Base-by-base conservation (phyloP, 2,329 filamentous ascomycete species). In the Trematosphaeria pertusa region DNA sequence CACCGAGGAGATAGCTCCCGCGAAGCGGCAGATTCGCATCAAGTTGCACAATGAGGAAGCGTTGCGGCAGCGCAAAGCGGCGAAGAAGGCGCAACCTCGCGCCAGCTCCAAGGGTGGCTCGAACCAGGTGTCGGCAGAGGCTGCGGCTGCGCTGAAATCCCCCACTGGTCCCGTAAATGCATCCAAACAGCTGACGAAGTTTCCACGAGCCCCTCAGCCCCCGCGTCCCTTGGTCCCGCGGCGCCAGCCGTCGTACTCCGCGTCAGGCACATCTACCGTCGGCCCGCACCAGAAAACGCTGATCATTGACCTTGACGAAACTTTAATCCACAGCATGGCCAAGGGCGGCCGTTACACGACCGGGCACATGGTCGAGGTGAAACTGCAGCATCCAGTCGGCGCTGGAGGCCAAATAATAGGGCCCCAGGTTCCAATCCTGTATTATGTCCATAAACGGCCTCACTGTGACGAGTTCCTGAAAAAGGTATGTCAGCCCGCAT, bases 331-430 rank as follows among this genome's bases (percentile, higher is more conserved):
- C 79, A 97, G 91, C 73, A 91, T 97, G 82, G 92, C 93, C 50
- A 97, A 97, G 71, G 94, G 94, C 21, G 92, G 93, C 42, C 85
- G 93, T 48, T 96, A 96, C 87, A 93, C 90, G 62, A 93, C 90
- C 15, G 94, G 94, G 14, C 94, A 99, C 74, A 99, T 99, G 94
- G 92, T 99, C 41, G 94, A 99, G 75, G 94, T 99, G 54, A 91
- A 91, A 62, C 81, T 96, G 50, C 89, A 88, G 69, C 87, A 87
- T 47, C 85, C 52, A 75, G 82, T 90, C 34, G 86, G 84, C 43
- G 82, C 84, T 37, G 85, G 84, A 22, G 86, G 87, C 19, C 82
- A 86, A 58, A 78, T 84, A 15, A 76, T 89, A 19, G 90, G 89
- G 6, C 90, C 91, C 31, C 93, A 96, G 66, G 92, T 99, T 68